phyloP scores from a whole-genome alignment of 768 basidiomycete species.

The Lactarius indigo region DNA sequence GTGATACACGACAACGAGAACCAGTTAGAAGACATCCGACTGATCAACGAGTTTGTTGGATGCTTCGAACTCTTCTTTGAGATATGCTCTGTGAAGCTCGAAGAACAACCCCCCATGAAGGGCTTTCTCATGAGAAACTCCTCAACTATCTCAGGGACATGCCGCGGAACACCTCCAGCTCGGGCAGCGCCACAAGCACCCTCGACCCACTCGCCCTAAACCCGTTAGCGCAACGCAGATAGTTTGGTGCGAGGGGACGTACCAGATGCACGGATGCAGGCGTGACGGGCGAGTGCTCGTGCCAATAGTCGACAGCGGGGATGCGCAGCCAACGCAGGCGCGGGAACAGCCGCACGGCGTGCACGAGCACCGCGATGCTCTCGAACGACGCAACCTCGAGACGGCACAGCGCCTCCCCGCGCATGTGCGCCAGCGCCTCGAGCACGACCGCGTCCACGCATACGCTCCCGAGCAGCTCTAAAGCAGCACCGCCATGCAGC shows the following conservation, averaged over 20 bases:
- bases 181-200: background rate
- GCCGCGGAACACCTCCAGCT: slow-evolving; percentile 2
- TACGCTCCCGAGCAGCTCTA: background rate
- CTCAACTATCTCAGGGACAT: no score
- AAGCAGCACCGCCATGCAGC: background rate
- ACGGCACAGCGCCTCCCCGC: background rate
- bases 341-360: background rate
- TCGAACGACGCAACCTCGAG: slow-evolving; percentile 1
- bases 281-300: background rate
- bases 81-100: no score
- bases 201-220: background rate
- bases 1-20: no score
- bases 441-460: background rate
- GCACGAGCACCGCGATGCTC: slow-evolving; percentile 3
- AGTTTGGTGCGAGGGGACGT: background rate
- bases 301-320: slow-evolving; percentile 8
- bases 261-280: background rate
- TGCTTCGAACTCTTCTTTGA: no score
- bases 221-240: background rate
- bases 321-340: background rate
- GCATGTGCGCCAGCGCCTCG: background rate
- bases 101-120: no score
- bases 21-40: no score
- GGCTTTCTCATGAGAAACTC: no score
- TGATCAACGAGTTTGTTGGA: no score